These are phyloP conservation scores for Stropharia rugosoannulata DNA, from an alignment of 768 basidiomycete genomes.

Conservation along the genomic window DNA sequence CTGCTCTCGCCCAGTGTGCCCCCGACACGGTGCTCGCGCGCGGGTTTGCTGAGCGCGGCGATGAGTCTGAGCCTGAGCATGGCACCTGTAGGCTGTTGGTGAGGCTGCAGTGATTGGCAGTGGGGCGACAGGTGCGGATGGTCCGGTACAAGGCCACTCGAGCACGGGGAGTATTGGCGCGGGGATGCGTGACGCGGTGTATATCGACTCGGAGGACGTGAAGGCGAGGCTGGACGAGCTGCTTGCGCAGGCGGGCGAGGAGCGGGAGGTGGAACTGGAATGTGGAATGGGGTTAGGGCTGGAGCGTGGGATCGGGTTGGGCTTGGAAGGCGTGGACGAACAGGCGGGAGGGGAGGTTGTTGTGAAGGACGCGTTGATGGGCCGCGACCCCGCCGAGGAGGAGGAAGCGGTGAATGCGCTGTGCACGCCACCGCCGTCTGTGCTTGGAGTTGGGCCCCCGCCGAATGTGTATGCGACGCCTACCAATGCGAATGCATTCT, in stretches of 20 bases:
- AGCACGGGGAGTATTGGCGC: background rate
- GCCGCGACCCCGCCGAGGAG: background rate
- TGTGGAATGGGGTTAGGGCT: background rate
- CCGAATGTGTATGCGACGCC: background rate
- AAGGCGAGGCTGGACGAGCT: conserved; percentile 23
- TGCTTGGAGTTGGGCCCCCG: background rate
- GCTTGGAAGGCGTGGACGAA: background rate
- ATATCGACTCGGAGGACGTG: conserved; percentile 33
- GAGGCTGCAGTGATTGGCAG: no score
- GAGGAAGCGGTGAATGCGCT: conserved; percentile 2
- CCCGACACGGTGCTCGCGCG: conserved; percentile 16
- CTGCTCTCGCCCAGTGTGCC: conserved; percentile 16
- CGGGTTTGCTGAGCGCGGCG: conserved; percentile 3
- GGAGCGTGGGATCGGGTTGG: background rate
- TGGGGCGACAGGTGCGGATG: no score
- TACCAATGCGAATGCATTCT: background rate
- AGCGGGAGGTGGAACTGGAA: conserved; percentile 7
- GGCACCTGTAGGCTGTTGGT: no score
- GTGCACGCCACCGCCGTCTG: background rate
- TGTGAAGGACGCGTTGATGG: background rate
- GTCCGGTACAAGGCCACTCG: background rate
- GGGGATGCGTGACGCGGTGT: conserved; percentile 30
- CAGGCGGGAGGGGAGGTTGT: no score
- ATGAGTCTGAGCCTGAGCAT: background rate
- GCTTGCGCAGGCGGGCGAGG: conserved; percentile 16